These are phyloP conservation scores for Dentipellis fragilis DNA, from an alignment of 768 basidiomycete genomes.

Conservation along the genomic window DNA sequence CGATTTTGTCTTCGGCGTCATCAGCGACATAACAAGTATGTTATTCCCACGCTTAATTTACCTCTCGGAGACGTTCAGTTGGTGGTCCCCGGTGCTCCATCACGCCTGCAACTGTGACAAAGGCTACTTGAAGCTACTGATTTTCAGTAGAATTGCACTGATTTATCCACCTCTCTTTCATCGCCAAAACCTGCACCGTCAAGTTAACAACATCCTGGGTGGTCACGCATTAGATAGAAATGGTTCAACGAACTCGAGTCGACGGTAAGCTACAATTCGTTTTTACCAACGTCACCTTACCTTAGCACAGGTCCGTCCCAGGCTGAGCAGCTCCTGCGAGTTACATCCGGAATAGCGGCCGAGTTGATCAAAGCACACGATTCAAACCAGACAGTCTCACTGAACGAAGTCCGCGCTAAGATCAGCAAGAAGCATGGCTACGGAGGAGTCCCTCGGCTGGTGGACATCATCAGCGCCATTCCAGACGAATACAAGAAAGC, in stretches of 20 bases:
- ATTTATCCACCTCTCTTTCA: too few relatives aligned
- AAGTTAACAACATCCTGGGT: too few relatives aligned
- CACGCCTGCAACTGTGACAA: too few relatives aligned
- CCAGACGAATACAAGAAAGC: slow-evolving; percentile 96
- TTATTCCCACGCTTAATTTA: background rate
- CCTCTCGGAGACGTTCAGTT: background rate
- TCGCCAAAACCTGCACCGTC: too few relatives aligned
- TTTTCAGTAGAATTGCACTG: too few relatives aligned
- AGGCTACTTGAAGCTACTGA: too few relatives aligned
- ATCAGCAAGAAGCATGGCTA: slow-evolving; percentile 86
- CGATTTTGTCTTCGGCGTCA: too few relatives aligned
- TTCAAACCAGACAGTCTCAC: slow-evolving; percentile 62
- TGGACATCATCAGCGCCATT: slow-evolving; percentile 97
- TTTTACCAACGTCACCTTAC: background rate
- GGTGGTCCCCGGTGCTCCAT: too few relatives aligned
- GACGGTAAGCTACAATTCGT: slow-evolving; percentile 20
- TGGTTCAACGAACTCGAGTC: slow-evolving; percentile 33
- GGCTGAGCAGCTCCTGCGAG: slow-evolving; percentile 81
- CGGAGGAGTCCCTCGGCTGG: slow-evolving; percentile 82
- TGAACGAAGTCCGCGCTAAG: slow-evolving; percentile 80
- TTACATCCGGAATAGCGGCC: slow-evolving; percentile 90
- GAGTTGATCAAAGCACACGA: slow-evolving; percentile 88
- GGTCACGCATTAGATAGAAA: slow-evolving; percentile 1
- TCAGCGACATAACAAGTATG: background rate
- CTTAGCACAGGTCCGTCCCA: slow-evolving; percentile 59